Percentiles rank a stretch among this genome's conserved stretches.
phyloP scores from a whole-genome alignment of 306 rosid genomes.

The Acacia crassicarpa region DNA sequence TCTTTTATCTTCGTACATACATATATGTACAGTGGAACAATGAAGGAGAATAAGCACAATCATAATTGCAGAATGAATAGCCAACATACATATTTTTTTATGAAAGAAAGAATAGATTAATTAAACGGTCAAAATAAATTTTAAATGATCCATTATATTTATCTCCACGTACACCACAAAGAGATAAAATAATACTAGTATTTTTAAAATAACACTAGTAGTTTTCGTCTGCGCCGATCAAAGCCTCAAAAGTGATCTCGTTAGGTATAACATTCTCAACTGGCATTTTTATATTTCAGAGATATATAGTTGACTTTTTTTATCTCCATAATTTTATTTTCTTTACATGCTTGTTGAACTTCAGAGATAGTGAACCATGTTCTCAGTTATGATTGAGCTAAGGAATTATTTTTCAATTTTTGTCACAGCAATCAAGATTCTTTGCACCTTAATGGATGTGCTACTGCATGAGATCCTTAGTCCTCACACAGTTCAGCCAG shows the following conservation, averaged over 20 bases:
- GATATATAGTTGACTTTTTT: not conserved
- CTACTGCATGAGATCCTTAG: not conserved
- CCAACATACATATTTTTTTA: too few species aligned
- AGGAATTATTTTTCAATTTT: not conserved
- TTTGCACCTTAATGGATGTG: not conserved
- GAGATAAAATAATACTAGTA: too few species aligned
- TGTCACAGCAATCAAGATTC: not conserved
- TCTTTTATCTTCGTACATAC: too few species aligned
- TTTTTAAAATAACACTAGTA: too few species aligned
- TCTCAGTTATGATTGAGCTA: not conserved
- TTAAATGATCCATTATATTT: too few species aligned
- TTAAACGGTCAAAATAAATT: too few species aligned
- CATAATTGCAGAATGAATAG: too few species aligned
- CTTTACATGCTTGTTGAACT: not conserved
- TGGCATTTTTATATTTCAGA: not conserved
- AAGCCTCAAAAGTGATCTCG: constrained; percentile 48
- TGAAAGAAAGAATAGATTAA: too few species aligned
- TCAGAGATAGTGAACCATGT: not conserved
- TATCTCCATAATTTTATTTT: not conserved
- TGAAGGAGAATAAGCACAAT: too few species aligned
- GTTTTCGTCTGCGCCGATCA: constrained; percentile 54
- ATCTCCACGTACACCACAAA: too few species aligned
- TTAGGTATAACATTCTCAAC: not conserved
- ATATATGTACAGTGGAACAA: too few species aligned
- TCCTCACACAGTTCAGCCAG: not conserved